Evolutionary conservation across 2,329 filamentous ascomycete genomes (phyloP).

Genomic region (Verticillium tricorpus): DNA sequence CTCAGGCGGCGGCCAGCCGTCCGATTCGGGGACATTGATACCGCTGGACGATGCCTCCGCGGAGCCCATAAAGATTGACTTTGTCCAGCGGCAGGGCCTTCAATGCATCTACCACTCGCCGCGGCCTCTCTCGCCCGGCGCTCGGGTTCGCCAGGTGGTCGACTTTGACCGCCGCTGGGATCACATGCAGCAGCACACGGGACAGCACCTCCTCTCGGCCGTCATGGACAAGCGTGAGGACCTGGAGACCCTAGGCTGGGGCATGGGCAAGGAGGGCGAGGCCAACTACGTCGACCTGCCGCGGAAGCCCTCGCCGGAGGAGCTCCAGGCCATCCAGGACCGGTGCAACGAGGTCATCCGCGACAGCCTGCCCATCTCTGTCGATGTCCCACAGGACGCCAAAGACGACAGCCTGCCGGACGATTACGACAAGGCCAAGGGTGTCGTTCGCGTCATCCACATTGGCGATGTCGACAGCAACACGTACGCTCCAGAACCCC

Average conservation of each 20-base stretch:
- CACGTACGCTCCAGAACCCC: constrained; percentile 15
- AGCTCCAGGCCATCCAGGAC: constrained; percentile 19
- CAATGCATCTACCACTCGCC: constrained; percentile 19
- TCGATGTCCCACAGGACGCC: constrained; percentile 20
- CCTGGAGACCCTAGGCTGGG: constrained; percentile 23
- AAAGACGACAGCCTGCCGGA: constrained; percentile 17
- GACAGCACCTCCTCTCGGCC: constrained; percentile 25
- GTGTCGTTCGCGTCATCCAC: constrained; percentile 21
- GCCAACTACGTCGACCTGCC: constrained; percentile 27
- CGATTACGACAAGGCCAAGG: constrained; percentile 24
- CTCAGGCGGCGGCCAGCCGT: constrained; percentile 25
- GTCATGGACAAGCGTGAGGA: constrained; percentile 20
- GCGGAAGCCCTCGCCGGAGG: constrained; percentile 18
- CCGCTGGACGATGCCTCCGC: not conserved
- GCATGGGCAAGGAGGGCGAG: constrained; percentile 19
- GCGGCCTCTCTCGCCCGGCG: constrained; percentile 12
- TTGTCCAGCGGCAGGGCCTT: constrained; percentile 21
- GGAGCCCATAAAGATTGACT: constrained; percentile 15
- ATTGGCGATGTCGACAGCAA: constrained; percentile 25
- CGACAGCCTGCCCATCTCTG: constrained; percentile 16
- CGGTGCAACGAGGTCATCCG: constrained; percentile 20
- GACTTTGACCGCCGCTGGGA: constrained; percentile 25
- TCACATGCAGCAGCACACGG: constrained; percentile 28
- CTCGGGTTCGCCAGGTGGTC: constrained; percentile 19
- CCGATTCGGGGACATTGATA: constrained; percentile 20